Conservation (phyloP, 768 basidiomycete genomes). For the Pholiota conissans region DNA sequence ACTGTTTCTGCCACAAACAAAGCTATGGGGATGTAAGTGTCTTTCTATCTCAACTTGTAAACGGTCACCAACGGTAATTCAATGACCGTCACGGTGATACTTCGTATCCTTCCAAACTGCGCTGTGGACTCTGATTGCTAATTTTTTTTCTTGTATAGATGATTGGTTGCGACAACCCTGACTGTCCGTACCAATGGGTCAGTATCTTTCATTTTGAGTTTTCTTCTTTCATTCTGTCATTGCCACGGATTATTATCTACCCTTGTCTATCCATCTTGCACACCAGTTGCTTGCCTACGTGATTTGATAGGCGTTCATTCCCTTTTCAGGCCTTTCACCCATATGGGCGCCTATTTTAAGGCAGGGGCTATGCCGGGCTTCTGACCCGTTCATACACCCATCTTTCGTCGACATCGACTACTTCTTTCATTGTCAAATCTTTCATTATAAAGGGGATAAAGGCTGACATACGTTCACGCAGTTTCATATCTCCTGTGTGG, state of each 20-base stretch:
- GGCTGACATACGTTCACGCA: constrained; percentile 19
- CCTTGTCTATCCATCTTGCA: background rate
- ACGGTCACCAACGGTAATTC: background rate
- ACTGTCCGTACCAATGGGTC: constrained; percentile 75
- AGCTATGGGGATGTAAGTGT: constrained; percentile 40
- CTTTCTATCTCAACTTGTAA: constrained; percentile 1
- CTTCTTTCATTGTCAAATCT: background rate
- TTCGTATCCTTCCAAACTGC: background rate
- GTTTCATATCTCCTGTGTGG: constrained; percentile 65
- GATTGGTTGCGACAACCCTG: constrained; percentile 71
- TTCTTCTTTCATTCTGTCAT: background rate
- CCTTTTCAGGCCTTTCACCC: background rate
- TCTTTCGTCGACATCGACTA: background rate
- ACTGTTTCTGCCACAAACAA: constrained; percentile 43
- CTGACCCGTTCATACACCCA: background rate
- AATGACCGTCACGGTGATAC: background rate
- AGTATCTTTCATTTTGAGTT: constrained; percentile 19
- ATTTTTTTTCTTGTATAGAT: constrained; percentile 41
- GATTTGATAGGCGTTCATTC: background rate
- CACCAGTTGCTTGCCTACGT: background rate
- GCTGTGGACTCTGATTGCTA: background rate
- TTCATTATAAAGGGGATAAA: background rate
- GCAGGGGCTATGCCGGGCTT: background rate
- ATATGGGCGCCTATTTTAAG: background rate
- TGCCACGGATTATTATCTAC: background rate